Evolutionary conservation across 331 rosid species (phyloP).

Genomic region (Pyracantha coccinea): DNA sequence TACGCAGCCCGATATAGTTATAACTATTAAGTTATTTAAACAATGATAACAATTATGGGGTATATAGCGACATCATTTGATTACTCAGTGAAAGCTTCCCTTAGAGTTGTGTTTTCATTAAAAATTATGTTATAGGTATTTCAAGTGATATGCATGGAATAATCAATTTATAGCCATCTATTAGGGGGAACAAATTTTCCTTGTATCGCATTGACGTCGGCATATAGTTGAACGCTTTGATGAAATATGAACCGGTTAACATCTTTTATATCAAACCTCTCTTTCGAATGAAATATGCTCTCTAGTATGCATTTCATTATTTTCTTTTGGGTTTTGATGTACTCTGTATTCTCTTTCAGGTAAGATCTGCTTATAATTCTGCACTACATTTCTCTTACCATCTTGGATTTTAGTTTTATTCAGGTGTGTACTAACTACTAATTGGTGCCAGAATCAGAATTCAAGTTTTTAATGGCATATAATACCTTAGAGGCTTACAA

Average conservation of each 20-base stretch:
- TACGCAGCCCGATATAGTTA: not conserved
- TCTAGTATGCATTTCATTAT: not conserved
- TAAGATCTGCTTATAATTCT: not conserved
- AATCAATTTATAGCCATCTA: not conserved
- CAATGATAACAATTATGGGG: too few relatives aligned
- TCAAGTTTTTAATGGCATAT: not conserved
- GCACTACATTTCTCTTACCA: conserved; percentile 1
- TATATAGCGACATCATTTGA: too few relatives aligned
- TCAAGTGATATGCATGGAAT: not conserved
- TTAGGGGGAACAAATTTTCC: not conserved
- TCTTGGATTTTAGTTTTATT: conserved; percentile 4
- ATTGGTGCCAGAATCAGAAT: not conserved
- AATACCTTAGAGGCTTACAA: not conserved
- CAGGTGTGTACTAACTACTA: not conserved
- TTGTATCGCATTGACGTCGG: not conserved
- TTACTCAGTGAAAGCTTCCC: too few relatives aligned
- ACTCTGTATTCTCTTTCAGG: not conserved
- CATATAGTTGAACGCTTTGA: not conserved
- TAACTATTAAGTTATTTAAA: too few relatives aligned
- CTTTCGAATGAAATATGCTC: too few relatives aligned
- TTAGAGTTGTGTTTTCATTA: too few relatives aligned
- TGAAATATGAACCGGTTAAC: not conserved
- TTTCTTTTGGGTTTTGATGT: not conserved
- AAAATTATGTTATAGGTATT: too few relatives aligned
- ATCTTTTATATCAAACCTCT: too few relatives aligned